phyloP scores from a whole-genome alignment of 441 rosid species.

The Pelargonium cotyledonis region DNA sequence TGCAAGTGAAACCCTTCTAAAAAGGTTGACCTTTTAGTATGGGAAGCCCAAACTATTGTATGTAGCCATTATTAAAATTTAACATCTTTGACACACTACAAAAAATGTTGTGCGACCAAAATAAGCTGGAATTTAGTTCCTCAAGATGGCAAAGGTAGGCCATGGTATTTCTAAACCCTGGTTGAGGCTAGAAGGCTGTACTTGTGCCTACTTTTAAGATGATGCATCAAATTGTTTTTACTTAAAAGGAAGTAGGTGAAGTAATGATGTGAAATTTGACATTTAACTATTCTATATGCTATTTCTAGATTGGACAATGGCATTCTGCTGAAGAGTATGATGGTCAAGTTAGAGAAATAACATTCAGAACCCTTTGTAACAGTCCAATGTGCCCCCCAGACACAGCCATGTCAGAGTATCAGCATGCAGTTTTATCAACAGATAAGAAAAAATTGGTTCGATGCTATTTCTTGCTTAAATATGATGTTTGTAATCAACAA shows the following conservation, averaged over 20 bases:
- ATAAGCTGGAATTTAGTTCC: not conserved
- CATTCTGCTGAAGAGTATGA: constrained; percentile 86
- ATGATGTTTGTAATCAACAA: not conserved
- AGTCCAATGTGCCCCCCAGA: constrained; percentile 99
- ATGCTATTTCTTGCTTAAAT: constrained; percentile 11
- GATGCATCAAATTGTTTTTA: not conserved
- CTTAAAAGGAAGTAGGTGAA: constrained; percentile 1
- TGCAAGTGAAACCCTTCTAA: too few relatives aligned
- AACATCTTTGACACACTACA: not conserved
- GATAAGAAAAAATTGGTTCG: constrained; percentile 71
- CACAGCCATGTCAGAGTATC: constrained; percentile 95
- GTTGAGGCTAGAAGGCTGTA: not conserved
- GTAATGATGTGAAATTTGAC: constrained; percentile 13
- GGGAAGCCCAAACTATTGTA: too few relatives aligned
- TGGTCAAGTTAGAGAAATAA: constrained; percentile 94
- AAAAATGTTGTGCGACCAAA: not conserved
- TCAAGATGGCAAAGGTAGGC: not conserved
- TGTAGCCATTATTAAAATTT: too few relatives aligned
- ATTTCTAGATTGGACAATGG: constrained; percentile 87
- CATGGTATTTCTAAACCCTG: not conserved
- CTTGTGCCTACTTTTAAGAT: not conserved
- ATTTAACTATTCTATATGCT: constrained; percentile 19
- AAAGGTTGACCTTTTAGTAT: too few relatives aligned
- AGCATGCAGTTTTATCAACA: constrained; percentile 67
- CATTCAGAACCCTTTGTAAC: constrained; percentile 74